Evolutionary conservation across 2,329 filamentous ascomycete genomes (phyloP).

Genomic region (Macrophomina pseudophaseolina): DNA sequence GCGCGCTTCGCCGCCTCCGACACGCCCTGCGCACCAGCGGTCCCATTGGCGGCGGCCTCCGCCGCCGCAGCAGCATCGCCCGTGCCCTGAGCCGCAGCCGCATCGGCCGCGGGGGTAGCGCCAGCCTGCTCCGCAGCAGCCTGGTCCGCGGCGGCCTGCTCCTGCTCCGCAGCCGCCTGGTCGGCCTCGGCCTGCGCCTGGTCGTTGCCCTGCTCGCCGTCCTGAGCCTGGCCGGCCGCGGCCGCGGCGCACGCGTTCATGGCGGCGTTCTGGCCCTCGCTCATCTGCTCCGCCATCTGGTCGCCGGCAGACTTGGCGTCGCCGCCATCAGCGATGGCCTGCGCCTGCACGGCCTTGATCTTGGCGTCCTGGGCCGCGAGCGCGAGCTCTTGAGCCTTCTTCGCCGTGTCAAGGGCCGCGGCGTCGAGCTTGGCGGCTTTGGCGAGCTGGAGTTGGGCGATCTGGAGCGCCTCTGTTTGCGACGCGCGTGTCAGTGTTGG

Average conservation of each 20-base stretch:
- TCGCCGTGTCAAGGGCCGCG: constrained; percentile 12
- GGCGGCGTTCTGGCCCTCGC: constrained; percentile 1
- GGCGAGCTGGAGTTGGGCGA: constrained; percentile 14
- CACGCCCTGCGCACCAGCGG: background rate
- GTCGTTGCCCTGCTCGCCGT: background rate
- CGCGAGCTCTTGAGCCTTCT: constrained; percentile 14
- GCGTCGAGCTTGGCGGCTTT: constrained; percentile 13
- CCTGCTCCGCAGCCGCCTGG: background rate
- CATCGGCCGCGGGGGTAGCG: background rate
- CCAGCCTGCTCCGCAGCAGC: constrained; percentile 4
- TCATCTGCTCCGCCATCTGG: background rate
- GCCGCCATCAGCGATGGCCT: constrained; percentile 1
- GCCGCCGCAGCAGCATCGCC: constrained; percentile 1
- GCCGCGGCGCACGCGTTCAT: background rate
- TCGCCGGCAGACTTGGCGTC: constrained; percentile 11
- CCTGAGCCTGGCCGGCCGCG: constrained; percentile 3
- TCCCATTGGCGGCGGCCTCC: constrained; percentile 10
- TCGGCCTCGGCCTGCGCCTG: background rate
- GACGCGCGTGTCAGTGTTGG: background rate
- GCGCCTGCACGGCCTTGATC: constrained; percentile 11
- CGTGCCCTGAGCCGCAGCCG: constrained; percentile 1
- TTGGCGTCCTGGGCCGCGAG: constrained; percentile 10
- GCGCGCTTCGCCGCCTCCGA: constrained; percentile 12
- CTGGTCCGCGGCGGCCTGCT: constrained; percentile 8
- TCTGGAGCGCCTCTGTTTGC: constrained; percentile 1